A percentile compares a stretch with the other conserved stretches of the same genome.
Conservation (phyloP, 441 rosid genomes). For the Pelargonium australe region DNA sequence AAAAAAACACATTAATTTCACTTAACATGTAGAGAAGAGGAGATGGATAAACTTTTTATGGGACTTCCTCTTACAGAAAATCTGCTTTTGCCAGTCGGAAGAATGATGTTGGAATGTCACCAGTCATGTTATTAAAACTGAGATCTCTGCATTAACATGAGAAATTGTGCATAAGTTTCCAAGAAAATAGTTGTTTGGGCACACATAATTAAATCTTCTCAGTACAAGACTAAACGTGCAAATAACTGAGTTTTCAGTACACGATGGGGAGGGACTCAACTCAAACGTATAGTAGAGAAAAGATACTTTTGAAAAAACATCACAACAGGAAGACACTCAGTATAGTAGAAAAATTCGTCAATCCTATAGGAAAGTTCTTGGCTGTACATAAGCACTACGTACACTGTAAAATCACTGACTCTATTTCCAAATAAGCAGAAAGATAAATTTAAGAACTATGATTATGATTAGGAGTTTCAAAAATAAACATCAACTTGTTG, state of each 20-base stretch:
- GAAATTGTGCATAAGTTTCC: constrained; percentile 7
- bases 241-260: no score
- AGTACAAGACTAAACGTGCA: neutral
- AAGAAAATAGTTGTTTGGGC: neutral
- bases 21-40: neutral
- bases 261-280: no score
- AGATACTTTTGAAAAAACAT: no score
- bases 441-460: no score
- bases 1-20: constrained; percentile 11
- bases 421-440: no score
- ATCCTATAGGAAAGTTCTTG: no score
- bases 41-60: neutral
- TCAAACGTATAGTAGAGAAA: no score
- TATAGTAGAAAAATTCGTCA: no score
- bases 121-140: constrained; percentile 67
- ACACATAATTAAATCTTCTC: neutral
- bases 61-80: constrained; percentile 52
- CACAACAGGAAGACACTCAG: neutral
- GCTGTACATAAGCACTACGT: no score
- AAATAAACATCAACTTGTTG: no score
- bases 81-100: constrained; percentile 41
- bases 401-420: no score
- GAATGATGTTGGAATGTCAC: constrained; percentile 62
- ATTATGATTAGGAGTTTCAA: no score
- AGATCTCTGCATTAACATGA: constrained; percentile 55